Conservation (phyloP, 202 grass and related monocot species). For the Sporobolus alterniflorus region DNA sequence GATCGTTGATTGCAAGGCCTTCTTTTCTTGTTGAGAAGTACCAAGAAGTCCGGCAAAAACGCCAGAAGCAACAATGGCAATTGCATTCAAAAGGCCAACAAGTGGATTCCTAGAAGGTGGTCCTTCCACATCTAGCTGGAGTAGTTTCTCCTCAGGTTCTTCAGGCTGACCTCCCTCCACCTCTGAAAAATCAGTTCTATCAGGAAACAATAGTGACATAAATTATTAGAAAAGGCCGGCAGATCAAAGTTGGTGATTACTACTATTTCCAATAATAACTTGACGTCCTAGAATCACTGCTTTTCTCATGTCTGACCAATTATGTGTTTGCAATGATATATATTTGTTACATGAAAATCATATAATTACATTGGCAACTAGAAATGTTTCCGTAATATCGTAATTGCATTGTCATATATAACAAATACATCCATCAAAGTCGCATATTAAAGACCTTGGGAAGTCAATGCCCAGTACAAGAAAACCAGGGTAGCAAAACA, state of each 20-base stretch:
- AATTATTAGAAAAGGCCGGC: background rate
- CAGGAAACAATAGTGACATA: constrained; percentile 14
- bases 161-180: constrained; percentile 26
- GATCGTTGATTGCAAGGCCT: constrained; percentile 61
- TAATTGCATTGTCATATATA: background rate
- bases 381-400: background rate
- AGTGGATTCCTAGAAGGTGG: constrained; percentile 52
- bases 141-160: constrained; percentile 27
- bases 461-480: background rate
- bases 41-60: constrained; percentile 83
- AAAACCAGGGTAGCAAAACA: background rate
- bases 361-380: background rate
- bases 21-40: constrained; percentile 77
- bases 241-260: background rate
- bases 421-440: background rate
- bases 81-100: constrained; percentile 63
- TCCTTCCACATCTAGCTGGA: constrained; percentile 33
- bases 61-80: constrained; percentile 81
- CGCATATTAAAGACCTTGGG: background rate
- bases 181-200: constrained; percentile 41
- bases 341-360: background rate
- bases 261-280: background rate
- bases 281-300: background rate
- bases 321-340: background rate
- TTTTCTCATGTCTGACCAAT: background rate